phyloP scores from a whole-genome alignment of 1,139 yeast species.

The Taiozyma sp. region DNA sequence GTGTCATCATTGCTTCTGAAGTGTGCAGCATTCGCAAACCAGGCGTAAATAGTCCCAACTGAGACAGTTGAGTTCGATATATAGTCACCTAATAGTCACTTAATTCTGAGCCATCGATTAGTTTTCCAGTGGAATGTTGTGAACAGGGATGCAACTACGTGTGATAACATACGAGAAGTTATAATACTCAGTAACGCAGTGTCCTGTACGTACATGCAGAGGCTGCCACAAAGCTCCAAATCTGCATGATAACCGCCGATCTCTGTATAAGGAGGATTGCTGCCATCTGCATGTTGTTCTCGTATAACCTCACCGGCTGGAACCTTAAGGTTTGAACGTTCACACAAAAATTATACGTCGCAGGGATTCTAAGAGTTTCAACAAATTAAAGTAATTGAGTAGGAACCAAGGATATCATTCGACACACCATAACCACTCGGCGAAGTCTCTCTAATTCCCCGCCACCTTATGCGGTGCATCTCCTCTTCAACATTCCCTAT shows the following conservation, averaged over 20 bases:
- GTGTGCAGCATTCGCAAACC: no score
- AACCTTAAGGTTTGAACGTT: no score
- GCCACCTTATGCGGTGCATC: no score
- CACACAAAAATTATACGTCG: no score
- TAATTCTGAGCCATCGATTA: neutral
- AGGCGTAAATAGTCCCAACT: neutral
- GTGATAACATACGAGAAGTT: neutral
- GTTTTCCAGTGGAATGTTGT: neutral
- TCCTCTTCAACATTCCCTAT: no score
- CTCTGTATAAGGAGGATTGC: neutral
- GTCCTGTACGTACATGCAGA: neutral
- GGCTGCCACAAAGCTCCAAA: neutral
- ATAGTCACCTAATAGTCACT: neutral
- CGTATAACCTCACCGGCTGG: neutral
- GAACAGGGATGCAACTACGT: neutral
- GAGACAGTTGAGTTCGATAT: no score
- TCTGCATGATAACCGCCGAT: neutral
- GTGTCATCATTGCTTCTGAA: neutral
- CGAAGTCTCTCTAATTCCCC: no score
- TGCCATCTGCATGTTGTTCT: neutral
- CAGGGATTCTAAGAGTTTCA: no score
- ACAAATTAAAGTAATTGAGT: no score
- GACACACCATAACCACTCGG: no score
- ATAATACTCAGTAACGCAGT: neutral
- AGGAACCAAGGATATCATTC: no score